Base-by-base conservation (phyloP, 768 basidiomycete genomes). In the Coprinopsis marcescibilis region DNA sequence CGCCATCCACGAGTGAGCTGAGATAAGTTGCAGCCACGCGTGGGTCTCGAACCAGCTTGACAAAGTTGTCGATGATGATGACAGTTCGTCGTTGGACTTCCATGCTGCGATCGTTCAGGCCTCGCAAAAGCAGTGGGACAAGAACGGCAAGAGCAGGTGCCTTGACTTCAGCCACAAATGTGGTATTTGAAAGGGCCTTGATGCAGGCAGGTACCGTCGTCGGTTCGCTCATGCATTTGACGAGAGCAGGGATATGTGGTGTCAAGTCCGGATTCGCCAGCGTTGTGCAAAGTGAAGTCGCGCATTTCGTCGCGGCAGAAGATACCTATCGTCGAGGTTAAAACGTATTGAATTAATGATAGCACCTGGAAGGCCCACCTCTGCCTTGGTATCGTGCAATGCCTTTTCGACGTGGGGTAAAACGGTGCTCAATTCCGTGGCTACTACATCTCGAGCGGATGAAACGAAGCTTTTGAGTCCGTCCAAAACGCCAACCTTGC, bases 321-420 rank as follows among this genome's bases (percentile, higher is more conserved):
- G 92, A 85, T 25, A 97, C 92, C 91, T 92, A 48, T n/a, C 19
- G 42, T 21, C 26, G 3, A 41, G 35, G 23, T 20, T 23, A 23
- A 50, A 37, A 33, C 29, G 13, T 21, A 42, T 37, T 33, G 6
- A 33, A n/a, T 32, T n/a, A 30, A 26, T 8, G 30, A 6, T 33
- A 30, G 35, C 30, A 11, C 25, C 27, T 38, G 14, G 19, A 43
- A 17, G 27, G 62, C 75, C 55, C 35, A 91, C 93, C 78, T 98
- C 95, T 57, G 78, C 66, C 65, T 98, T 98, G 49, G 95, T 97
- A 66, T 98, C 95, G 57, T 95, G 90, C 93, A 98, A 93, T 4
- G 91, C 83, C 27, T 69, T 70, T 61, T 94, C 92, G 11, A 98
- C 82, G 57, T 81, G 84, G 15, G 94, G 94, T 38, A 98, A 77